Percentiles rank a stretch among this genome's conserved stretches.
Conservation (phyloP, 148 eudicot species). For the Dysphania ambrosioides region DNA sequence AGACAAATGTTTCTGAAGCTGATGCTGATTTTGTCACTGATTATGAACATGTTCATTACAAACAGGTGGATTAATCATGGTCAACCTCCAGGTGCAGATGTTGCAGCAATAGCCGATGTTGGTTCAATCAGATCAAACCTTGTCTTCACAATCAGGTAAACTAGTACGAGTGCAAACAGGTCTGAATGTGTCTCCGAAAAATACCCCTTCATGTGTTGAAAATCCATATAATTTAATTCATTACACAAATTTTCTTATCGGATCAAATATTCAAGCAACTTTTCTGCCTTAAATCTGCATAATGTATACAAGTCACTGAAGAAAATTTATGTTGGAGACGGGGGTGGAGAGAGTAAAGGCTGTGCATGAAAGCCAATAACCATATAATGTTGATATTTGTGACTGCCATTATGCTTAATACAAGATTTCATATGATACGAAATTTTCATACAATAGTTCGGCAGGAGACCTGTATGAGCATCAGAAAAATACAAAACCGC, state of each 20-base stretch:
- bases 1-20: not conserved
- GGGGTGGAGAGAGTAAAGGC: not conserved
- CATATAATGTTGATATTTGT: not conserved
- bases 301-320: not conserved
- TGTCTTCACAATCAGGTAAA: constrained; percentile 65
- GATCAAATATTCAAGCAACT: not conserved
- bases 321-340: not conserved
- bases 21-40: constrained; percentile 1
- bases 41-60: constrained; percentile 2
- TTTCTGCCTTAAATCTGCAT: not conserved
- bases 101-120: constrained; percentile 78
- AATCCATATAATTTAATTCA: not conserved
- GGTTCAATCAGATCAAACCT: constrained; percentile 46
- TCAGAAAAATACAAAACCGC: constrained; percentile 56
- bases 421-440: constrained; percentile 10
- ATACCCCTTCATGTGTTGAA: not conserved
- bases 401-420: not conserved
- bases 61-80: constrained; percentile 74
- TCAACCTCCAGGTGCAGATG: constrained; percentile 78
- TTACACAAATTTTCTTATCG: not conserved
- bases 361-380: not conserved
- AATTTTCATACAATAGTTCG: constrained; percentile 43
- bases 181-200: not conserved
- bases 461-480: constrained; percentile 77
- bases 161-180: not conserved